phyloP scores from a whole-genome alignment of 2,329 filamentous ascomycete genomes.

The Ophiostoma ulmi region DNA sequence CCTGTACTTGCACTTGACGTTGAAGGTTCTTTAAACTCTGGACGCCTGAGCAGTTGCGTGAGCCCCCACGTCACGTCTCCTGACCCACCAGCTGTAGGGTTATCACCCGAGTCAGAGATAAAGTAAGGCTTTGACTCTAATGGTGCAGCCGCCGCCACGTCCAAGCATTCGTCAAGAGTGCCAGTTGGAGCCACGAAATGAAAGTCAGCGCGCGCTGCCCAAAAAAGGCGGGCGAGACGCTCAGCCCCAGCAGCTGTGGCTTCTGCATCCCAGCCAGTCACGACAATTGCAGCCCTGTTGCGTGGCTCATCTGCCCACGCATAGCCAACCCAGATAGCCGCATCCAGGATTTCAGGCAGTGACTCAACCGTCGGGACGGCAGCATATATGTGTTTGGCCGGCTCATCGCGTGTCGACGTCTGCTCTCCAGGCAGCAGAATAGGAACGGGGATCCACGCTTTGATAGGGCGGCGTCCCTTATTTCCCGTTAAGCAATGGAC shows the following conservation, averaged over 20 bases:
- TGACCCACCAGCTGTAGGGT: conserved; percentile 50
- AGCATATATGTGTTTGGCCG: conserved; percentile 47
- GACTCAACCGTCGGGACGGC: conserved; percentile 43
- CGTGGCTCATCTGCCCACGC: conserved; percentile 52
- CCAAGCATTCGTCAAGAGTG: conserved; percentile 43
- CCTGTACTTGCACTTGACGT: not conserved
- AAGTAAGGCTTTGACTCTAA: conserved; percentile 43
- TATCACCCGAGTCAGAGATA: conserved; percentile 53
- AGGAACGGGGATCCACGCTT: conserved; percentile 50
- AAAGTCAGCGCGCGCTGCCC: conserved; percentile 44
- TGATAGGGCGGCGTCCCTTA: conserved; percentile 39
- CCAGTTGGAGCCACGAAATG: conserved; percentile 50
- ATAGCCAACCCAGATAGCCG: conserved; percentile 52
- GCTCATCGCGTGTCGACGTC: conserved; percentile 50
- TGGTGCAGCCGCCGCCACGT: conserved; percentile 39
- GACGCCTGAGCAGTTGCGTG: conserved; percentile 40
- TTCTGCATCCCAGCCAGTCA: conserved; percentile 46
- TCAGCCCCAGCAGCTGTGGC: conserved; percentile 40
- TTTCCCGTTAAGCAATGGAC: conserved; percentile 36
- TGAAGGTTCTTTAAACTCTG: conserved; percentile 38
- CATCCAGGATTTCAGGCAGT: conserved; percentile 42
- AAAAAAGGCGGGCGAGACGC: conserved; percentile 44
- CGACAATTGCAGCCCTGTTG: conserved; percentile 46
- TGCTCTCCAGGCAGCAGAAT: conserved; percentile 51
- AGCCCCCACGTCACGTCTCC: conserved; percentile 52